Percentiles rank a stretch among this genome's conserved stretches.
These are phyloP conservation scores for Corynascus novoguineensis DNA, from an alignment of 495 filamentous ascomycete species.

Conservation along the genomic window DNA sequence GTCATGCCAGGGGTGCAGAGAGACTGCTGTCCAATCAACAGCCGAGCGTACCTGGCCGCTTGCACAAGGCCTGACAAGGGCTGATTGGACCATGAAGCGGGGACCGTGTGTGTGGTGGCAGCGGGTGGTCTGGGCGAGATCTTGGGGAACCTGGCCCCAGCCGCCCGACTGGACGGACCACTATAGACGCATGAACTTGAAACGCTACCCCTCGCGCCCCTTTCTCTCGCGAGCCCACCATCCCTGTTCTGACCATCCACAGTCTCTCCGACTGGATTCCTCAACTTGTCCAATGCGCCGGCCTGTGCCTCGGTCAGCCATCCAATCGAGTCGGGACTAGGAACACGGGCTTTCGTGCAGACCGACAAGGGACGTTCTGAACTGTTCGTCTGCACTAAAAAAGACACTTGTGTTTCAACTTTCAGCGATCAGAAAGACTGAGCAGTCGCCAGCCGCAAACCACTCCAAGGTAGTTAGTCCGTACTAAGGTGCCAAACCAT, in stretches of 20 bases:
- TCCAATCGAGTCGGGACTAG: slow-evolving; percentile 4
- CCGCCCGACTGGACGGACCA: slow-evolving; percentile 19
- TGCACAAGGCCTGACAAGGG: slow-evolving; percentile 1
- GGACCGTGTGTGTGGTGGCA: not conserved
- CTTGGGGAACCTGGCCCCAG: slow-evolving; percentile 24
- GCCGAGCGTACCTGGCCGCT: slow-evolving; percentile 15
- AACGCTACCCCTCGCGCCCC: slow-evolving; percentile 24
- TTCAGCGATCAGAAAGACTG: slow-evolving; percentile 1
- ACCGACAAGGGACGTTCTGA: too few species aligned
- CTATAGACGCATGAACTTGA: slow-evolving; percentile 24
- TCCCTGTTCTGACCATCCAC: slow-evolving; percentile 2
- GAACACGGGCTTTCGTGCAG: not conserved
- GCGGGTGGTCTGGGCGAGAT: slow-evolving; percentile 18
- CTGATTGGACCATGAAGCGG: slow-evolving; percentile 21
- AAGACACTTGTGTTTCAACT: slow-evolving; percentile 1
- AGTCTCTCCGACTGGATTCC: not conserved
- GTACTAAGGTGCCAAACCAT: not conserved
- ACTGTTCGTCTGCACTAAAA: not conserved
- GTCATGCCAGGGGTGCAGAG: slow-evolving; percentile 9
- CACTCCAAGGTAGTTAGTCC: not conserved
- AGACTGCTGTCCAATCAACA: slow-evolving; percentile 17
- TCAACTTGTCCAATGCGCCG: slow-evolving; percentile 4
- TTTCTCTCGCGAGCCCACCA: slow-evolving; percentile 13
- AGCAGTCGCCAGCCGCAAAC: not conserved
- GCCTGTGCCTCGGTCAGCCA: slow-evolving; percentile 9